Base-by-base conservation (phyloP, 1,139 yeast species). In the Diutina mesorugosa region DNA sequence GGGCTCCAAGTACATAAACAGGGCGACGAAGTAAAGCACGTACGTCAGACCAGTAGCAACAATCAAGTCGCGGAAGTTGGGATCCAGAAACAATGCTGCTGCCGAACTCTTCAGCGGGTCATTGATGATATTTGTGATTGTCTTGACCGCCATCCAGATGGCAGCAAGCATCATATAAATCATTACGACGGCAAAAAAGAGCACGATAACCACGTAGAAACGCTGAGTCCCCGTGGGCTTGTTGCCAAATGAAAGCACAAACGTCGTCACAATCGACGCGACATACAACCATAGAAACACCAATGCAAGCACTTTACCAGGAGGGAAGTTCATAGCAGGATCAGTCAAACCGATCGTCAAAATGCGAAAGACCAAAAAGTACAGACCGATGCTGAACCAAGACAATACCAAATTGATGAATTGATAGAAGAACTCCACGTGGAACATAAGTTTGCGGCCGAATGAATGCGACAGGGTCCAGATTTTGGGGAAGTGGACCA, bases 151-250 rank as follows among this genome's bases (percentile, higher is more conserved):
- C 78, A 76, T 73, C 59, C 69, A 76, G 45, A 76, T 69, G 56
- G 80, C 79, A 6, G 80, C 80, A 66, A 91, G 90, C 52, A 91
- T 79, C 85, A 93, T 87, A 67, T 93, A 93, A 0, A 83, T 84
- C 98, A 93, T 93, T 64, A 93, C 74, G 12, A 90, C 77, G 0
- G 98, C 97, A 73, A 91, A 93, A 76, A 93, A 90, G 56, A 84
- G 70, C 57, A 89, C 95, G 64, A 91, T 89, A n/a, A 86, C 80
- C 59, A 88, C 71, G 67, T 93, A 93, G 64, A 90, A 87, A 63
- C 75, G 76, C 61, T 87, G 89, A 0, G 98, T 90, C 48, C 98
- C 97, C 64, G 85, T 86, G 1, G 99, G 99, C 58, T 91, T 85
- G 68, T 93, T 93, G 66, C 99, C 99, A 70, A 93, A 85, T 55